Evolutionary conservation across 805 yeast genomes (phyloP).

Genomic region (Monosporozyma unispora): DNA sequence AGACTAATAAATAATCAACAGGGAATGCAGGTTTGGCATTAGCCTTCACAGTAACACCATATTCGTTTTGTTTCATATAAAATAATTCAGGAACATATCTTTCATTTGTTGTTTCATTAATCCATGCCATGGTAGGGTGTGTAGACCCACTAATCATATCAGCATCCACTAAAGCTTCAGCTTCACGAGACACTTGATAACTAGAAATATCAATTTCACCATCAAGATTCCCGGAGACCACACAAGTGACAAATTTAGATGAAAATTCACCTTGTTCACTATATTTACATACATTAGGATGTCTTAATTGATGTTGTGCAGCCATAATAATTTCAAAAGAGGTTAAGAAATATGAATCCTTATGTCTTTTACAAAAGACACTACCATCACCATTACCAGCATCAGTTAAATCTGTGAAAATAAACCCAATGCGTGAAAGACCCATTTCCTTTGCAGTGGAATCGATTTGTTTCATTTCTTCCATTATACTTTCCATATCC

Average conservation of each 20-base stretch:
- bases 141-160: constrained; percentile 82
- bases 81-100: constrained; percentile 94
- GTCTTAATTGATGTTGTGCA: constrained; percentile 60
- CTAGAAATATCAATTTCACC: constrained; percentile 88
- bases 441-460: constrained; percentile 51
- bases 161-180: constrained; percentile 81
- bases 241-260: constrained; percentile 90
- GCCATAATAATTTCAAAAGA: constrained; percentile 84
- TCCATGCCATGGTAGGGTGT: constrained; percentile 78
- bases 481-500: constrained; percentile 34
- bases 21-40: constrained; percentile 91
- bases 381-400: constrained; percentile 80
- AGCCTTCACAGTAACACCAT: constrained; percentile 75
- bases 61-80: constrained; percentile 77
- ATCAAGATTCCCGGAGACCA: constrained; percentile 75
- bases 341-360: constrained; percentile 79
- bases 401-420: constrained; percentile 85
- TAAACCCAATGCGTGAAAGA: constrained; percentile 63
- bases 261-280: constrained; percentile 59
- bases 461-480: constrained; percentile 42
- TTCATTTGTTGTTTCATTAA: constrained; percentile 59
- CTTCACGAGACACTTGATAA: constrained; percentile 81
- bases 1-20: constrained; percentile 78
- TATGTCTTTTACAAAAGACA: constrained; percentile 87
- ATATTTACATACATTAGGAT: constrained; percentile 58